Base-by-base conservation (phyloP, 257 asterid genomes). In the Solanum bukasovii region DNA sequence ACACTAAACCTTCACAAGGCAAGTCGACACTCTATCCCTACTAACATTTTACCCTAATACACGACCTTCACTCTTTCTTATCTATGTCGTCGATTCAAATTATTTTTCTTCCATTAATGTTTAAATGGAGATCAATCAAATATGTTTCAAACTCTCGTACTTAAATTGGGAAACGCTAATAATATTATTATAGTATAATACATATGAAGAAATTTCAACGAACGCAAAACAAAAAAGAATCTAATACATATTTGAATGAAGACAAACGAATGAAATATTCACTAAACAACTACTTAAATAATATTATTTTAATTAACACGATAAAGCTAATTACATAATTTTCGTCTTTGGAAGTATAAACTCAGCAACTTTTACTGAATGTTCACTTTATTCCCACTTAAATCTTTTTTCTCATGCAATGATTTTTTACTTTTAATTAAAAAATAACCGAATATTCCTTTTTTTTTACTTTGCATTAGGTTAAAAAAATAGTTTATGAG, bases 191-290 rank as follows among this genome's bases (percentile, higher is more conserved):
- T 68, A 29, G 11, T 29, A 70, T 7, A 3, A 29, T 61, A 84
- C 44, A n/a, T 75, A 73, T 7, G 42, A 61, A 37, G 10, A 40
- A 84, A 35, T 49, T 20, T 33, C 49, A 61, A 68, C 71, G 34
- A 27, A 85, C 33, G 40, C 44, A 29, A 21, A 86, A 52, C n/a
- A 46, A 40, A 85, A 31, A 71, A 73, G 97, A 94, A 93, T 94
- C 93, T 89, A 35, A 75, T 27, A 86, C 90, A 87, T 42, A 87
- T 88, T 88, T 87, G 91, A 89, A 91, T 61, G 87, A 87, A 79
- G 94, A 90, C 94, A 94, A 93, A 83, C 13, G 91, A 77, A 92
- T 90, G 88, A 92, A 92, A 89, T 91, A 5, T 89, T 92, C 93
- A 92, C 93, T 85, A 89, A 56, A 79, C 13, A 86, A 90, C 79